Evolutionary conservation across 2,329 filamentous ascomycete species (phyloP), one percentile per base, ranked within the genome.

Genomic region (Cladophialophora immunda): DNA sequence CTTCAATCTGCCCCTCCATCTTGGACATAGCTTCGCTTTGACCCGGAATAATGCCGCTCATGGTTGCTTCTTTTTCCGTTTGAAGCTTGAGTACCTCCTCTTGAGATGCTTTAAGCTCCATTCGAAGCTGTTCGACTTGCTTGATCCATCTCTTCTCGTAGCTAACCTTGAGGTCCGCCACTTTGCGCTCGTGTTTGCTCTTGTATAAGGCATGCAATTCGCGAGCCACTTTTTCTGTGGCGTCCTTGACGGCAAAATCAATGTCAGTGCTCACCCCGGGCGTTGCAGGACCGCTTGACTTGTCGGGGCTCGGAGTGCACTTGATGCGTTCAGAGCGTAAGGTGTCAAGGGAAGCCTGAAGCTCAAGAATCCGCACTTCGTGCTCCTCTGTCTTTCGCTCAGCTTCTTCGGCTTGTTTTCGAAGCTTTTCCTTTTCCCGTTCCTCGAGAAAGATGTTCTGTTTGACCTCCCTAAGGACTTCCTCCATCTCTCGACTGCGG

Each of bases 171-270:
- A 99, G 84, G 3, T 94, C 94, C 0, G 92, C 87, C 53, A 98
- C 94, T 82, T 99, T 99, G 69, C 90, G 92, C 82, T 98, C 94
- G 78, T 99, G 95, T 81, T 99, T 99, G 76, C 91, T 89, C 82
- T 97, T 98, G 86, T 99, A 99, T 11, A 97, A 85, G 0, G 90
- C 86, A 77, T 99, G 95, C 47, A 99, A 85, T 76, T 99, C 95
- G 32, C 93, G 87, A n/a, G 94, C 94, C 47, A 98, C 93, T 71
- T 94, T 93, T 79, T 97, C 93, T 25, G 94, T 91, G 1, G 91
- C 91, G 53, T 92, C 85, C 75, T 97, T 94, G 58, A 97, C 91
- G 70, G 97, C 93, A 45, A 82, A 79, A 50, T 81, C 83, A 36
- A 85, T 81, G 29, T 84, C 81, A 56, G 83, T 77, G 8, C 76